phyloP scores from a whole-genome alignment of 2,329 filamentous ascomycete species.

The Phyllosticta capitalensis region DNA sequence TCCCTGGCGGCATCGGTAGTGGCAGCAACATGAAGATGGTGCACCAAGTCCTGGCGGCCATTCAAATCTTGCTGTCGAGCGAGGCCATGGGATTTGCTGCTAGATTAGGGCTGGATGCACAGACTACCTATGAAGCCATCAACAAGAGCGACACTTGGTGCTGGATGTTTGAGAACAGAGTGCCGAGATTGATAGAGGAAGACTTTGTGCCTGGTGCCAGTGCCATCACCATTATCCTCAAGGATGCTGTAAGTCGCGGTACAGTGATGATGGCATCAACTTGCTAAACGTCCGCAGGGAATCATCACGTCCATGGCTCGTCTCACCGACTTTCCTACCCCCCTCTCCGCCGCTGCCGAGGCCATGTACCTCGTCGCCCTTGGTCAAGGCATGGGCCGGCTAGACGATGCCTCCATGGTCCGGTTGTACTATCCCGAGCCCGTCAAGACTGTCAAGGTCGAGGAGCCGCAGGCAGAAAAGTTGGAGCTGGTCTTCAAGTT shows the following conservation, averaged over 20 bases:
- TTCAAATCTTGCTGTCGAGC: conserved; percentile 46
- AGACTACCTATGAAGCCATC: conserved; percentile 40
- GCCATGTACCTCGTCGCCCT: conserved; percentile 54
- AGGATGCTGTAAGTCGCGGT: conserved; percentile 32
- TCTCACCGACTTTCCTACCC: conserved; percentile 47
- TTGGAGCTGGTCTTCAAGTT: conserved; percentile 28
- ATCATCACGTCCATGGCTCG: conserved; percentile 61
- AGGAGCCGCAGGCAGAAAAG: conserved; percentile 16
- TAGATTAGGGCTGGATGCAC: conserved; percentile 43
- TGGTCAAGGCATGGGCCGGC: conserved; percentile 45
- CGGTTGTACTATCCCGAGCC: conserved; percentile 41
- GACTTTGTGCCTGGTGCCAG: conserved; percentile 38
- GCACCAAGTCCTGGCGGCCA: conserved; percentile 49
- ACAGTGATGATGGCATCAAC: background rate
- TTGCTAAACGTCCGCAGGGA: conserved; percentile 24
- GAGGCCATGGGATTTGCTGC: conserved; percentile 50
- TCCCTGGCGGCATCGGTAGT: conserved; percentile 42
- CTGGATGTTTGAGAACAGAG: conserved; percentile 51
- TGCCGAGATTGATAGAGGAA: conserved; percentile 42
- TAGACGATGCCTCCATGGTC: conserved; percentile 48
- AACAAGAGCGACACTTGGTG: conserved; percentile 30
- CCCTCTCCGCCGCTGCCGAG: conserved; percentile 54
- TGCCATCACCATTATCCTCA: conserved; percentile 39
- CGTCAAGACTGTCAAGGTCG: conserved; percentile 22
- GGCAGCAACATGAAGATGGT: conserved; percentile 51